phyloP scores from a whole-genome alignment of 306 rosid genomes.

The Cucurbita moschata region DNA sequence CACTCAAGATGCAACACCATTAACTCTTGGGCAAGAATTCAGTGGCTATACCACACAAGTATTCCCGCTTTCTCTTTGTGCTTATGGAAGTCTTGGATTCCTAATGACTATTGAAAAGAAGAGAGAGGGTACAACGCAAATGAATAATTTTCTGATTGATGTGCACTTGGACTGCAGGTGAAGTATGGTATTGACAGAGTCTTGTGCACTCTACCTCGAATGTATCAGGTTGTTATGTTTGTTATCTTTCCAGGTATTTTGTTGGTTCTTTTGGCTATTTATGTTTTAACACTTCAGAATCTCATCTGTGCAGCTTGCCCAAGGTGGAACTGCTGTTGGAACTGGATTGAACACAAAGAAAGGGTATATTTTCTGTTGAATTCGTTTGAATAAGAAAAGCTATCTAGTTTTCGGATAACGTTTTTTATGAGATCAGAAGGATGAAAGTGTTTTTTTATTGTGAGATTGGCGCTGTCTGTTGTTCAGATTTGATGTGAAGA shows the following conservation, averaged over 20 bases:
- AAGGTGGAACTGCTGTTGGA: slow-evolving; percentile 99
- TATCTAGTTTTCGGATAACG: neutral
- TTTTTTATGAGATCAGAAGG: neutral
- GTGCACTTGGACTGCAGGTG: slow-evolving; percentile 44
- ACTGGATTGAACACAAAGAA: slow-evolving; percentile 97
- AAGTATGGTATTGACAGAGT: slow-evolving; percentile 85
- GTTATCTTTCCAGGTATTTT: neutral
- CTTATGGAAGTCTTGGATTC: neutral
- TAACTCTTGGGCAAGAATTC: slow-evolving; percentile 98
- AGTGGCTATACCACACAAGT: slow-evolving; percentile 97
- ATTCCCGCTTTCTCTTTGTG: slow-evolving; percentile 14
- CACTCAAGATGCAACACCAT: slow-evolving; percentile 96
- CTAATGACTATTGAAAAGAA: neutral
- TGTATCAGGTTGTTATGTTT: slow-evolving; percentile 63
- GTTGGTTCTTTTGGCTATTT: neutral
- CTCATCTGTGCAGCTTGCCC: slow-evolving; percentile 73
- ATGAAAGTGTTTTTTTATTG: neutral
- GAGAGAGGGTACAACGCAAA: slow-evolving; percentile 2
- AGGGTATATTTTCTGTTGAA: slow-evolving; percentile 40
- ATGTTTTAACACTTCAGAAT: slow-evolving; percentile 1
- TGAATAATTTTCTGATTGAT: slow-evolving; percentile 10
- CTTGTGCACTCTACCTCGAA: slow-evolving; percentile 52
- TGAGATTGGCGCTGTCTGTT: slow-evolving; percentile 5
- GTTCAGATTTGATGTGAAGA: slow-evolving; percentile 77
- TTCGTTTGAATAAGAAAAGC: neutral